A percentile compares a stretch with the other conserved stretches of the same genome.
Conservation (phyloP, 1,284 basidiomycete genomes). For the Cryptococcus hybrid region DNA sequence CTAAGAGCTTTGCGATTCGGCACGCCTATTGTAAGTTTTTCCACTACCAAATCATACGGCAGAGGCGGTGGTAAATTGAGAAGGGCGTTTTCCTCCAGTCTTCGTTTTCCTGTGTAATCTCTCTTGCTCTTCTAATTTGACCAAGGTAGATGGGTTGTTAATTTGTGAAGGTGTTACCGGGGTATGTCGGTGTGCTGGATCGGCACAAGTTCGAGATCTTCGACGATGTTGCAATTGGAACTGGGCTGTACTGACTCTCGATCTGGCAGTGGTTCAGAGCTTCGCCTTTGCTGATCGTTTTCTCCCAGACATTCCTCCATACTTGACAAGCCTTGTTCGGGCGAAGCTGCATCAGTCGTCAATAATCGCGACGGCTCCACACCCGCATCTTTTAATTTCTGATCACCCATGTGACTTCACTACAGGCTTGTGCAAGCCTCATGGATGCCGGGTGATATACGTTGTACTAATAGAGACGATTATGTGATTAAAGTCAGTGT, state of each 20-base stretch:
- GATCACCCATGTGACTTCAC: too few species aligned
- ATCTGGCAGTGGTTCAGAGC: too few species aligned
- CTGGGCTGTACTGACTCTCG: not conserved
- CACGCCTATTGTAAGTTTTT: conserved; percentile 46
- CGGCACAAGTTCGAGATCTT: not conserved
- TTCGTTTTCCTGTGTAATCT: not conserved
- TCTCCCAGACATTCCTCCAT: too few species aligned
- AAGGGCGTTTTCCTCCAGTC: conserved; percentile 18
- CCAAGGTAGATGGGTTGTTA: not conserved
- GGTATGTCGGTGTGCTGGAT: not conserved
- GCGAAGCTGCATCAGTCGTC: too few species aligned
- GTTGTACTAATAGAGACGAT: too few species aligned
- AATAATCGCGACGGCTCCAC: too few species aligned
- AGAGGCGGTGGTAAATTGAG: conserved; percentile 47
- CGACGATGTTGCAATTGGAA: not conserved
- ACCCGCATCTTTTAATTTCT: too few species aligned
- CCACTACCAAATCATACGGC: conserved; percentile 43
- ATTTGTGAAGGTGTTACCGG: not conserved
- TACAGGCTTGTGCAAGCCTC: too few species aligned
- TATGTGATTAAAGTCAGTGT: too few species aligned
- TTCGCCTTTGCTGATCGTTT: too few species aligned
- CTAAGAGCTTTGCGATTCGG: conserved; percentile 24
- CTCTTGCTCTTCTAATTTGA: not conserved
- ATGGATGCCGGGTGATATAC: too few species aligned
- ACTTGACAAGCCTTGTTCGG: too few species aligned